A percentile compares a stretch with the other conserved stretches of the same genome.
Conservation (phyloP, 1,139 yeast genomes). For the Protomyces inundatus region DNA sequence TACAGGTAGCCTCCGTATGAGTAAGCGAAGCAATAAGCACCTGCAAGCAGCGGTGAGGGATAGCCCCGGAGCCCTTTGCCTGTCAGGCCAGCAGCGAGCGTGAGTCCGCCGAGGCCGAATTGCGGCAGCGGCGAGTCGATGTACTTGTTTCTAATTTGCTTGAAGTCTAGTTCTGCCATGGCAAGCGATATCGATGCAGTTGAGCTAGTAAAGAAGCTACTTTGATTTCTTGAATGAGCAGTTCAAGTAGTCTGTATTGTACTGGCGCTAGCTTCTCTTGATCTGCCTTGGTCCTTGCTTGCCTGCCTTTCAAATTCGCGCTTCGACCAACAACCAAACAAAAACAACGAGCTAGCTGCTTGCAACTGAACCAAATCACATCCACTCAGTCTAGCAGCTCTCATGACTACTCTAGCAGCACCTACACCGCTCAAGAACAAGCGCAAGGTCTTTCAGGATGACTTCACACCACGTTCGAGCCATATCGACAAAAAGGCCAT, state of each 20-base stretch:
- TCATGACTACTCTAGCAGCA: not conserved
- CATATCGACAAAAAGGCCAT: conserved; percentile 10
- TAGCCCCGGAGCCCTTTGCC: not conserved
- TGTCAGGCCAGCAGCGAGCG: not conserved
- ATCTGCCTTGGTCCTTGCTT: too few species aligned
- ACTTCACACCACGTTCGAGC: conserved; percentile 13
- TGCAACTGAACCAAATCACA: too few species aligned
- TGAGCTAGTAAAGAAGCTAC: too few species aligned
- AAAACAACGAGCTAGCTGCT: too few species aligned
- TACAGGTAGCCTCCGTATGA: not conserved
- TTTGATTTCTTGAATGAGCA: too few species aligned
- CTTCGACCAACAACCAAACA: too few species aligned
- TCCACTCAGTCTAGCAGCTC: not conserved
- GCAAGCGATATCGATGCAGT: too few species aligned
- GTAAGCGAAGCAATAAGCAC: not conserved
- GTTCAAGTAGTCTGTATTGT: too few species aligned
- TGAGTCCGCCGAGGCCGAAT: not conserved
- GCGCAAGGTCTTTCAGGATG: conserved; percentile 19
- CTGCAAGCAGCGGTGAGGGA: not conserved
- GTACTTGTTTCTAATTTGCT: not conserved
- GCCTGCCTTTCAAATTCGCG: too few species aligned
- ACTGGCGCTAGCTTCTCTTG: too few species aligned
- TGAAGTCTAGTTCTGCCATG: not conserved
- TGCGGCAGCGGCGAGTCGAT: not conserved
- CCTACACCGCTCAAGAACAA: conserved; percentile 5